These are phyloP conservation scores for Tephrocybe rancida DNA, from an alignment of 768 basidiomycete genomes.

Conservation along the genomic window DNA sequence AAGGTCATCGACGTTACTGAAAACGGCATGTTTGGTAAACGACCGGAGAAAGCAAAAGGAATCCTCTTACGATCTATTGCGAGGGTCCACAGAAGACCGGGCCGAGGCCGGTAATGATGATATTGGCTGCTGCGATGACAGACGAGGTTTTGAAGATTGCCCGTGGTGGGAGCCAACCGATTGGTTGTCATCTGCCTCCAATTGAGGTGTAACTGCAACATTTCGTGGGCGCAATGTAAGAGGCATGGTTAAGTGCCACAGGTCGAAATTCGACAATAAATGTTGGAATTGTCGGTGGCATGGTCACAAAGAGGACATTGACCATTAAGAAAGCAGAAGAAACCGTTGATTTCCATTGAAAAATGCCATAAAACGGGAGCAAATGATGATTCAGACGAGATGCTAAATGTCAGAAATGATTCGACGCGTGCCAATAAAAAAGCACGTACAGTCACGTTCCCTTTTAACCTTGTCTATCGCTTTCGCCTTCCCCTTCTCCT, in stretches of 20 bases:
- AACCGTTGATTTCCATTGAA: not conserved
- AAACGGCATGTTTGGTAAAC: slow-evolving; percentile 4
- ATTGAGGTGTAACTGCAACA: slow-evolving; percentile 46
- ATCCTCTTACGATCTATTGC: slow-evolving; percentile 51
- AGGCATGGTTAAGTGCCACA: not conserved
- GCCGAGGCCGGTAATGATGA: slow-evolving; percentile 49
- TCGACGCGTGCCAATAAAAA: slow-evolving; percentile 19
- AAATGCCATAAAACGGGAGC: slow-evolving; percentile 1
- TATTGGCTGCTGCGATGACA: slow-evolving; percentile 46
- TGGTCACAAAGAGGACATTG: not conserved
- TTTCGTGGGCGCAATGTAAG: not conserved
- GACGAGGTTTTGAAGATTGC: slow-evolving; percentile 45
- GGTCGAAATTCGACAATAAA: not conserved
- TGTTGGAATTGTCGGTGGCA: not conserved
- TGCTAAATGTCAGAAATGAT: slow-evolving; percentile 21
- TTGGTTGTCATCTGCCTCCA: slow-evolving; percentile 52
- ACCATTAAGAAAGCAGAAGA: not conserved
- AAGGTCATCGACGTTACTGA: slow-evolving; percentile 45
- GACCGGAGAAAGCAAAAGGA: not conserved
- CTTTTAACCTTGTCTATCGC: slow-evolving; percentile 72
- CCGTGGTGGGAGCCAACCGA: slow-evolving; percentile 33
- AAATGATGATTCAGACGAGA: slow-evolving; percentile 15
- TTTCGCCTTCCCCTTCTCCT: slow-evolving; percentile 73
- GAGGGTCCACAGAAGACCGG: slow-evolving; percentile 62
- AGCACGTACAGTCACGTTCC: slow-evolving; percentile 74